Evolutionary conservation across 306 rosid genomes (phyloP).

Genomic region (Amphicarpaea edgeworthii): DNA sequence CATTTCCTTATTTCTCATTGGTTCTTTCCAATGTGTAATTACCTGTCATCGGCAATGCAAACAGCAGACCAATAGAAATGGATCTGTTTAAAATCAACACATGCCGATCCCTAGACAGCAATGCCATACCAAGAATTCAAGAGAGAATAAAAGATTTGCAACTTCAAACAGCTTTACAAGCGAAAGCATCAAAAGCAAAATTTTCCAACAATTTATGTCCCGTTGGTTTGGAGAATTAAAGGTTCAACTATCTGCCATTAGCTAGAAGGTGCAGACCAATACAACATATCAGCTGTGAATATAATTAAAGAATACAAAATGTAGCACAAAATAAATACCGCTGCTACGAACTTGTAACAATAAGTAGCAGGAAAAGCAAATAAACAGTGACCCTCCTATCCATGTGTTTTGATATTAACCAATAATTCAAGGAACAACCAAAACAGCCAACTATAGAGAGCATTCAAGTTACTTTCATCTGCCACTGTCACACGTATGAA

Average conservation of each 20-base stretch:
- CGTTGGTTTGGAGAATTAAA: neutral
- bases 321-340: conserved; percentile 23
- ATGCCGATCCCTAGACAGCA: neutral
- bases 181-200: neutral
- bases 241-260: neutral
- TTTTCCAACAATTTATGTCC: neutral
- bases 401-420: conserved; percentile 26
- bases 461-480: conserved; percentile 30
- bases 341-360: conserved; percentile 16
- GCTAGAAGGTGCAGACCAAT: too few species aligned
- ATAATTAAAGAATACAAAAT: conserved; percentile 36
- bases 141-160: conserved; percentile 5
- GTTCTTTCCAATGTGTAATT: neutral
- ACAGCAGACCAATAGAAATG: neutral
- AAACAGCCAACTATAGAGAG: conserved; percentile 16
- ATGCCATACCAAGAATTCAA: neutral
- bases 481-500: neutral
- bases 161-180: neutral
- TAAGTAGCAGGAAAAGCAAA: conserved; percentile 1
- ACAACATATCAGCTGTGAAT: conserved; percentile 10
- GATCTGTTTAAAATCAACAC: neutral
- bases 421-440: conserved; percentile 9
- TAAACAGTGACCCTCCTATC: neutral
- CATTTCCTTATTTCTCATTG: neutral
- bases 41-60: neutral